Percentiles rank a stretch among this genome's conserved stretches.
Evolutionary conservation across 2,329 filamentous ascomycete genomes (phyloP).

Genomic region (Fusarium cyanostomum): DNA sequence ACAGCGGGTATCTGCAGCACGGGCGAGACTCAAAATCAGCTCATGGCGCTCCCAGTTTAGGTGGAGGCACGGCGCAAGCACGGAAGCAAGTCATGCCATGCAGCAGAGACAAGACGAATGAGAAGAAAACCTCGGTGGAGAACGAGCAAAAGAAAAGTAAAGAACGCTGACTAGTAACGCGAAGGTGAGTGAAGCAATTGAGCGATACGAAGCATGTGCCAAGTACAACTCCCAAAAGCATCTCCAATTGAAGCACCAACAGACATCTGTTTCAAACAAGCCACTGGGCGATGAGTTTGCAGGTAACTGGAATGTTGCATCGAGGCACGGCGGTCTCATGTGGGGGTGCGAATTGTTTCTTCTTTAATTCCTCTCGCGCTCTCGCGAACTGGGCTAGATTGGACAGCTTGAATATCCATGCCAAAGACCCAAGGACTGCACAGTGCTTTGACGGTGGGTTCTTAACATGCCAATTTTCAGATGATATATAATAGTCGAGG

Average conservation of each 20-base stretch:
- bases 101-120: slow-evolving; percentile 22
- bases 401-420: slow-evolving; percentile 1
- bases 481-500: neutral
- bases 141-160: neutral
- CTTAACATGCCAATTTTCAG: neutral
- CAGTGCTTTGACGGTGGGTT: slow-evolving; percentile 10
- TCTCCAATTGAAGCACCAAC: slow-evolving; percentile 12
- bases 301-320: slow-evolving; percentile 38
- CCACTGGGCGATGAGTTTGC: slow-evolving; percentile 16
- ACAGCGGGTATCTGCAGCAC: slow-evolving; percentile 38
- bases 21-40: slow-evolving; percentile 37
- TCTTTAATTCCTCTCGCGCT: neutral
- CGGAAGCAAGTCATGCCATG: slow-evolving; percentile 41
- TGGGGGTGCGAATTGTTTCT: neutral
- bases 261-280: slow-evolving; percentile 25
- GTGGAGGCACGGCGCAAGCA: slow-evolving; percentile 34
- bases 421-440: neutral
- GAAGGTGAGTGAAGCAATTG: slow-evolving; percentile 4
- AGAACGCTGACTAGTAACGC: neutral
- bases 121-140: neutral
- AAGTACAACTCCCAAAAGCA: neutral
- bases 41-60: slow-evolving; percentile 34
- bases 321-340: slow-evolving; percentile 18
- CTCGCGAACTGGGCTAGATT: neutral
- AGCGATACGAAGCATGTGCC: neutral